Evolutionary conservation across 2,329 filamentous ascomycete species (phyloP).

Genomic region (Clarireedia sp.): DNA sequence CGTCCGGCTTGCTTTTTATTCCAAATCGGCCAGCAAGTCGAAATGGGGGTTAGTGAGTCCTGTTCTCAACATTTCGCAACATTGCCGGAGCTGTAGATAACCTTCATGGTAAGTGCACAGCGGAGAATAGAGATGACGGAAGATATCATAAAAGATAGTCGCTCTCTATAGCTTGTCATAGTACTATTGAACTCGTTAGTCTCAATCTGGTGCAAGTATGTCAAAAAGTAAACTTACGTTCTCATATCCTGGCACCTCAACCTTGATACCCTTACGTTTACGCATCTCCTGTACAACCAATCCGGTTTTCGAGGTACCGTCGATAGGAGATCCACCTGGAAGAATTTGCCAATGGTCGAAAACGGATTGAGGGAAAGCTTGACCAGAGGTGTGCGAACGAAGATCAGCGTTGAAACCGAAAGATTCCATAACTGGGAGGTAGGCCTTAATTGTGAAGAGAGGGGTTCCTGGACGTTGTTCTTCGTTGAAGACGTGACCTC

Average conservation of each 20-base stretch:
- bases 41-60: constrained; percentile 15
- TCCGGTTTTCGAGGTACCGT: constrained; percentile 74
- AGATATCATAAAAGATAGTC: constrained; percentile 27
- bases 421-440: constrained; percentile 92
- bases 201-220: constrained; percentile 8
- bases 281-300: constrained; percentile 80
- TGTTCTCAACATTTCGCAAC: constrained; percentile 26
- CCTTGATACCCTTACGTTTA: constrained; percentile 99
- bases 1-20: constrained; percentile 23
- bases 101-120: constrained; percentile 18
- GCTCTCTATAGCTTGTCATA: constrained; percentile 90
- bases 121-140: constrained; percentile 20
- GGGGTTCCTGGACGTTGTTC: constrained; percentile 97
- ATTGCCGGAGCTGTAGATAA: constrained; percentile 19
- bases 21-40: constrained; percentile 18
- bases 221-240: constrained; percentile 63
- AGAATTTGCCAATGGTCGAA: constrained; percentile 99
- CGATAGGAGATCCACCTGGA: constrained; percentile 86
- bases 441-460: constrained; percentile 98
- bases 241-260: constrained; percentile 82
- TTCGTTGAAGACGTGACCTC: constrained; percentile 99
- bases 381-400: constrained; percentile 83
- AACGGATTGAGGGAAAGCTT: constrained; percentile 98
- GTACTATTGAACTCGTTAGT: constrained; percentile 58
- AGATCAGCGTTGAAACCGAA: constrained; percentile 99